Percentiles rank a stretch among this genome's conserved stretches.
Conservation (phyloP, 1,284 basidiomycete genomes). For the Cutaneotrichosporon daszewskae region DNA sequence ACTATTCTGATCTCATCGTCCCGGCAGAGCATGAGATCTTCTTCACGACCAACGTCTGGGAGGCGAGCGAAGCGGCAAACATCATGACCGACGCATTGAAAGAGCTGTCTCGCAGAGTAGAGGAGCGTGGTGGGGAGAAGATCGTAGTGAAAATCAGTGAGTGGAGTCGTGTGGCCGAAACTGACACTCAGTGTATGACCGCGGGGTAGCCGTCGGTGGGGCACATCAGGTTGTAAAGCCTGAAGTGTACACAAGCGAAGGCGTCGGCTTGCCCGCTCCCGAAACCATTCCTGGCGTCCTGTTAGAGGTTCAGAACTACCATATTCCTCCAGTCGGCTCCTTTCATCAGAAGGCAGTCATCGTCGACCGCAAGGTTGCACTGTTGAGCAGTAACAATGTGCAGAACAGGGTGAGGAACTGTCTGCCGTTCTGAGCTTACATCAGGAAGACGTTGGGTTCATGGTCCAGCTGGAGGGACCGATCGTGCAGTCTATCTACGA, state of each 20-base stretch:
- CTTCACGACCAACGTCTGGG: slow-evolving; percentile 39
- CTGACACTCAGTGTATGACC: slow-evolving; percentile 24
- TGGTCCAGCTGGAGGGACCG: slow-evolving; percentile 59
- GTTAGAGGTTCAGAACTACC: slow-evolving; percentile 33
- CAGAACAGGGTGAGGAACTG: slow-evolving; percentile 44
- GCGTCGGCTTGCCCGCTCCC: slow-evolving; percentile 12
- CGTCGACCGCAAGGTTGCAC: slow-evolving; percentile 61
- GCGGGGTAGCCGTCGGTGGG: slow-evolving; percentile 17
- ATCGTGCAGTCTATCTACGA: slow-evolving; percentile 68
- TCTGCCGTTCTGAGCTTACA: slow-evolving; percentile 56
- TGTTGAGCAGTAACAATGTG: slow-evolving; percentile 58
- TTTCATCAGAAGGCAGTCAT: slow-evolving; percentile 71
- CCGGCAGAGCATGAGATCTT: slow-evolving; percentile 30
- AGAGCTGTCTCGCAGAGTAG: slow-evolving; percentile 26
- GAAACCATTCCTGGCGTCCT: slow-evolving; percentile 14
- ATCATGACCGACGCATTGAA: slow-evolving; percentile 27
- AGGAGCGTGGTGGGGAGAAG: slow-evolving; percentile 22
- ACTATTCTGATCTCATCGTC: slow-evolving; percentile 31
- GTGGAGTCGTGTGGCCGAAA: slow-evolving; percentile 1
- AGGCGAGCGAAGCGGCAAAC: slow-evolving; percentile 24
- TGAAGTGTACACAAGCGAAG: slow-evolving; percentile 3
- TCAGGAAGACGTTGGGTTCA: slow-evolving; percentile 63
- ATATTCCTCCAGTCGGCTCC: slow-evolving; percentile 33
- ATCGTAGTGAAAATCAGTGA: slow-evolving; percentile 35
- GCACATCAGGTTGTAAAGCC: slow-evolving; percentile 19